Evolutionary conservation across 225 moss, liverwort and hornwort genomes (phyloP), one percentile per base, ranked within the genome.

Genomic region (Thuidium tamariscinum): DNA sequence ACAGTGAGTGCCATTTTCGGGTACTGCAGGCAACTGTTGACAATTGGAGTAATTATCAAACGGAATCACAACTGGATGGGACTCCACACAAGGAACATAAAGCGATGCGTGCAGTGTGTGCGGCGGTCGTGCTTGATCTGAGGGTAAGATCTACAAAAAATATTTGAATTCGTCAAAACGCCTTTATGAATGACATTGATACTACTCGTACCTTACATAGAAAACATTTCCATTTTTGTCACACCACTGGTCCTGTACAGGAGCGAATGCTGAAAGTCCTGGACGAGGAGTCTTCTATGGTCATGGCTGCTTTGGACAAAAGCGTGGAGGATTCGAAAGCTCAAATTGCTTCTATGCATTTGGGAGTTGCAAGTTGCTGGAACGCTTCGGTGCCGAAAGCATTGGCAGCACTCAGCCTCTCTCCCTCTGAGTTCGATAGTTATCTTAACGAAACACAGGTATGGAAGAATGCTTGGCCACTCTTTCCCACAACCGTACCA

Each of bases 251-350:
- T 72, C 34, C 32, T 69, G 16, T 70, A 49, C 91, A 92, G 92
- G 79, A 93, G 86, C 84, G 75, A 82, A 89, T 89, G 89, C 75
- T 88, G 55, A 70, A 84, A 80, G 88, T 89, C 49, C 69, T 91
- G 44, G 86, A 91, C 75, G 87, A 88, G 87, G 91, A 93, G 89
- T 75, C 86, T 37, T 74, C 88, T 30, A 37, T 74, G 88, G 82
- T 93, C 37, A 82, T 93, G 76, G 86, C 84, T 85, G 89, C 92
- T 52, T 64, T 86, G 82, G 85, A 92, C 49, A 79, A 21, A 73
- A 91, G 89, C 41, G 81, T 89, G 65, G 92, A 93, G 72, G 91
- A 89, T 86, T 89, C 91, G 37, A 91, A 91, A 83, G 56, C 78
- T 68, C 92, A 88, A 70, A 84, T 91, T 76, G 88, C 82, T 44